Base-by-base conservation (phyloP, 495 filamentous ascomycete genomes). In the Xylaria cubensis region DNA sequence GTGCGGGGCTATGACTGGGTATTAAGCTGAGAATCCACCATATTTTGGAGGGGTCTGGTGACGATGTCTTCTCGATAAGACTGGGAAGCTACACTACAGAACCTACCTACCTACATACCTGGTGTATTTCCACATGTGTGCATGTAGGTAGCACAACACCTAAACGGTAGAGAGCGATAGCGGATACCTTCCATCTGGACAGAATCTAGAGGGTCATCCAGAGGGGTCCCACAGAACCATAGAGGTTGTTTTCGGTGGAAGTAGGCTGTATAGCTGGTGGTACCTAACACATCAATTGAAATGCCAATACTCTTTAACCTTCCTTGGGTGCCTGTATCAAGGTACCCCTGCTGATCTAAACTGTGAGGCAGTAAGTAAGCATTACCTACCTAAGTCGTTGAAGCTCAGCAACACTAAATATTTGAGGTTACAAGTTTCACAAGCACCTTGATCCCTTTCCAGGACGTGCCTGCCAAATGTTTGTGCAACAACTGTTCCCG, bases 1-100 rank as follows among this genome's bases (percentile, higher is more conserved):
- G 46, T 66, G 64, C 64, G 64, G 64, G 64, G 64, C 62, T 42
- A 56, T 64, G 62, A 64, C 39, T 61, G 13, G 39, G 39, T 42
- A 29, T 44, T 48, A 48, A 50, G 21, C 19, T 29, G 26, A 56
- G 26, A 32, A 56, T 17, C 53, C 53, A 29, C 24, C 53, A 7
- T 32, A 32, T 34, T n/a, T 48, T 51, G 44, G 64, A 53, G 46
- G 64, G 64, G 64, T 66, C 46, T 48, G 67, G 29, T 61, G 67
- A 69, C 61, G 67, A 69, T 69, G 67, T 3, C 9, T 21, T 34
- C 39, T 48, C 41, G 17, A 48, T 46, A 34, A 69, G 34, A 46
- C 26, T 24, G 53, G 53, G 53, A 56, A 56, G 53, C 26, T 32
- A 56, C 53, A 29, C 26, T 32, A 56, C 53, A 29, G 51, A 55